Evolutionary conservation across 2,329 filamentous ascomycete genomes (phyloP), one percentile per base, ranked within the genome.

Genomic region (Pseudogymnoascus sp.): DNA sequence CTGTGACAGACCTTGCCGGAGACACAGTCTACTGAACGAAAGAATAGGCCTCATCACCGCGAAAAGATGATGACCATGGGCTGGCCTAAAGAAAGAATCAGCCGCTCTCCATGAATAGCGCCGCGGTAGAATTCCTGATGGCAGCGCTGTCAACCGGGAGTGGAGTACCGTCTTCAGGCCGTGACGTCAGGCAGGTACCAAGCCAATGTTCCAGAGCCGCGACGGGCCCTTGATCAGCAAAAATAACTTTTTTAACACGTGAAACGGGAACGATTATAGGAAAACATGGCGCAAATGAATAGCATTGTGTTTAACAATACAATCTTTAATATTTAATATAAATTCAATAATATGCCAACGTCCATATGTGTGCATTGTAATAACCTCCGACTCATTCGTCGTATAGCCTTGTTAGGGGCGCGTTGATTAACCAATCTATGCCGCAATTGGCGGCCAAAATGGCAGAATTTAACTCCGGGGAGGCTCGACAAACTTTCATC

Each of bases 341-440:
- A 30, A 50, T 30, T 30, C n/a, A 16, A 50, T 50, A 30, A 8
- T 50, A 50, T 50, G 16, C 25, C 43, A 30, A 12, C n/a, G 4
- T 18, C 25, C 14, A 50, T 2, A 30, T 18, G n/a, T 30, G 25
- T 30, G 14, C n/a, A 30, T 4, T 28, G 43, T 50, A 50, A 50
- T 30, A 50, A 20, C 57, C 2, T 58, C 60, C 33, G 37, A 16
- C 68, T 61, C 41, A 67, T 60, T 57, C 66, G 65, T 63, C 64
- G 65, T 63, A 69, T 70, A 58, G 71, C 72, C 35, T 63, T 62
- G 62, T 63, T 62, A 37, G 68, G 70, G 54, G 58, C 25, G 22
- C 30, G 25, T 50, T 30, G 25, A 50, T 50, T 50, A 50, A 30
- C 43, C 43, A 50, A 28, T 50, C 43, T 16, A 38, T 63, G 41